These are phyloP conservation scores for Plasmodium relictum DNA, from an alignment of 169 alveolate genomes.

Conservation along the genomic window DNA sequence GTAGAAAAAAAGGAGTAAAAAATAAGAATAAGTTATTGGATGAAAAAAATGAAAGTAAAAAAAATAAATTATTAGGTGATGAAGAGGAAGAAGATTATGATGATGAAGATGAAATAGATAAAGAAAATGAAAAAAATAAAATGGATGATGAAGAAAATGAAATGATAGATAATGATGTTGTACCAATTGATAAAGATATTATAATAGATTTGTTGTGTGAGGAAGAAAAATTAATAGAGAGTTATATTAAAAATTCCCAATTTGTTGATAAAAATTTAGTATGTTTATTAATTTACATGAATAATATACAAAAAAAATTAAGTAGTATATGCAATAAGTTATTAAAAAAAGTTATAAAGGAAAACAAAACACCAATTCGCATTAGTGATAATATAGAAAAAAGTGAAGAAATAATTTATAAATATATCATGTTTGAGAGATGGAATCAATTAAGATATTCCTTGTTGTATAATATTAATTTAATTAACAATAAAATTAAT, in stretches of 20 bases:
- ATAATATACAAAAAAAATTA: constrained; percentile 60
- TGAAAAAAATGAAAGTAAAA: not conserved
- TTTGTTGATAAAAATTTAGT: constrained; percentile 67
- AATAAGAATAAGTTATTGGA: constrained; percentile 19
- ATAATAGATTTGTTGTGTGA: constrained; percentile 67
- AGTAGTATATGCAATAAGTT: constrained; percentile 42
- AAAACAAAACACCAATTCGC: constrained; percentile 38
- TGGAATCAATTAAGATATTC: constrained; percentile 71
- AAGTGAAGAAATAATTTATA: constrained; percentile 49
- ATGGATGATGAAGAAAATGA: constrained; percentile 37
- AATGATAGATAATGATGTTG: constrained; percentile 10
- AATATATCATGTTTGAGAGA: constrained; percentile 65
- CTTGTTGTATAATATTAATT: constrained; percentile 22
- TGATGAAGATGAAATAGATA: not conserved
- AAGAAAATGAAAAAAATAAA: not conserved
- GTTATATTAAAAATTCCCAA: constrained; percentile 41
- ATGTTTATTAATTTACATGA: constrained; percentile 24
- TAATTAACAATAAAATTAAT: not conserved
- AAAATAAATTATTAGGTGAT: not conserved
- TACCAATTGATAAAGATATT: constrained; percentile 71
- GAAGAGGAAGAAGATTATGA: constrained; percentile 1
- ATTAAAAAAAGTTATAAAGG: constrained; percentile 39
- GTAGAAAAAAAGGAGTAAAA: constrained; percentile 55
- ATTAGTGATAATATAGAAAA: constrained; percentile 37
- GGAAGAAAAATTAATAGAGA: constrained; percentile 61